These are phyloP conservation scores for Lactarius akahatsu DNA, from an alignment of 768 basidiomycete genomes.

Conservation along the genomic window DNA sequence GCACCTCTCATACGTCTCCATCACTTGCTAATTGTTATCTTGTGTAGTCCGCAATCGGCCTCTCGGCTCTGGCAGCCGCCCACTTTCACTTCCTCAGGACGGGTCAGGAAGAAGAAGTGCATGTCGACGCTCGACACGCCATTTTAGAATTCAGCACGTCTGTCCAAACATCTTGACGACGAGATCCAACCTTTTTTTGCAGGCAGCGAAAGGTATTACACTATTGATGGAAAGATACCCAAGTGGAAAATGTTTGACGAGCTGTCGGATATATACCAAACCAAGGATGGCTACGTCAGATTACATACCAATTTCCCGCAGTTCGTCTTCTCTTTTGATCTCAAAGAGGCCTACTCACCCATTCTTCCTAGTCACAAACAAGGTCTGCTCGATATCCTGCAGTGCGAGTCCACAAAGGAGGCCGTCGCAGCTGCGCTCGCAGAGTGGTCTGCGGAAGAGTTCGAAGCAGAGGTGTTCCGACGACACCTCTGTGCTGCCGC, in stretches of 20 bases:
- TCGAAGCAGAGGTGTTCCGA: slow-evolving; percentile 21
- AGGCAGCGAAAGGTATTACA: slow-evolving; percentile 56
- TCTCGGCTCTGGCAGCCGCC: slow-evolving; percentile 53
- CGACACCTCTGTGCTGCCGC: slow-evolving; percentile 26
- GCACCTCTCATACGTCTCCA: too few species aligned
- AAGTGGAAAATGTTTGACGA: slow-evolving; percentile 43
- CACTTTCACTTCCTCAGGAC: slow-evolving; percentile 49
- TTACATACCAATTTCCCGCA: slow-evolving; percentile 68
- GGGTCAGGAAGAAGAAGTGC: slow-evolving; percentile 47
- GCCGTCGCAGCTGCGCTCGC: slow-evolving; percentile 21
- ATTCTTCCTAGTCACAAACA: slow-evolving; percentile 23
- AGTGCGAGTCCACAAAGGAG: slow-evolving; percentile 22
- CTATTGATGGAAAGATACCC: slow-evolving; percentile 41
- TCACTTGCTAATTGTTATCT: too few species aligned
- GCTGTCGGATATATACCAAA: slow-evolving; percentile 53
- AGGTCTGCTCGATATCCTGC: slow-evolving; percentile 27
- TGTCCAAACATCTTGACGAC: background rate
- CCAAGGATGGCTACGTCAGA: slow-evolving; percentile 53
- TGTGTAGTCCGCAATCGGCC: slow-evolving; percentile 44
- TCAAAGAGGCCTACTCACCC: background rate
- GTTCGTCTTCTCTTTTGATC: slow-evolving; percentile 36
- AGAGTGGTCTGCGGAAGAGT: slow-evolving; percentile 25
- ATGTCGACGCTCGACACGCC: slow-evolving; percentile 56
- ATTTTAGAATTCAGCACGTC: slow-evolving; percentile 52
- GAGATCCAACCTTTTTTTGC: background rate